Evolutionary conservation across 1,139 yeast genomes (phyloP), one percentile per base, ranked within the genome.

Genomic region (Yamadazyma spencermartinsiae): DNA sequence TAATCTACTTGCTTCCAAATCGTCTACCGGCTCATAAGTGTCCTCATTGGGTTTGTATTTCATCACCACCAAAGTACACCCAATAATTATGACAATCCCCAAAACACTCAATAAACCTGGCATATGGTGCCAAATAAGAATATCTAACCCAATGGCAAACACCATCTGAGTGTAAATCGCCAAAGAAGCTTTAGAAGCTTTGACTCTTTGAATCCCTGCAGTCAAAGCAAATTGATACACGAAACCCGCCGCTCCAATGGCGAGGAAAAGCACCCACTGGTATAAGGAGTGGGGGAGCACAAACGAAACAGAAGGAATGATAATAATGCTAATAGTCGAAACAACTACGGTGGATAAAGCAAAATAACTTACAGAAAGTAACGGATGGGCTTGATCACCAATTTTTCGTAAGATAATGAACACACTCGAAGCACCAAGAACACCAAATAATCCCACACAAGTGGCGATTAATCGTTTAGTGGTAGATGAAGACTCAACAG

Each of bases 201-300:
- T 72, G 45, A 86, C 96, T 42, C 88, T 67, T 58, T 87, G 96
- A 37, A 89, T 75, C 1, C 96, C 97, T 3, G 88, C 81, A 0
- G 97, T 86, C 39, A 86, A 62, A 21, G 83, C 66, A 50, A 81
- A 80, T 58, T 89, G 96, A 80, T 84, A 85, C 39, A 82, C 61
- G 58, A 89, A 89, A 0, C 97, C 97, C 33, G 86, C 74, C 10
- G 83, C 48, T 2, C 96, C 96, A 46, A 87, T 73, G 21, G 75
- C 58, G 1, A 65, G 40, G 46, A 89, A 74, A 23, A 85, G 41
- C 5, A 64, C 49, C 94, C 95, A 85, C 55, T 87, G 92, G 48
- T 67, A 65, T 2, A 51, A 31, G 18, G 76, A 74, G 18, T 68
- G 71, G 0, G 96, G 96, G 1, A 79, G 48, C 35, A 70, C 79